Conservation (phyloP, 2,329 filamentous ascomycete genomes). For the Colletotrichum caudatum region DNA sequence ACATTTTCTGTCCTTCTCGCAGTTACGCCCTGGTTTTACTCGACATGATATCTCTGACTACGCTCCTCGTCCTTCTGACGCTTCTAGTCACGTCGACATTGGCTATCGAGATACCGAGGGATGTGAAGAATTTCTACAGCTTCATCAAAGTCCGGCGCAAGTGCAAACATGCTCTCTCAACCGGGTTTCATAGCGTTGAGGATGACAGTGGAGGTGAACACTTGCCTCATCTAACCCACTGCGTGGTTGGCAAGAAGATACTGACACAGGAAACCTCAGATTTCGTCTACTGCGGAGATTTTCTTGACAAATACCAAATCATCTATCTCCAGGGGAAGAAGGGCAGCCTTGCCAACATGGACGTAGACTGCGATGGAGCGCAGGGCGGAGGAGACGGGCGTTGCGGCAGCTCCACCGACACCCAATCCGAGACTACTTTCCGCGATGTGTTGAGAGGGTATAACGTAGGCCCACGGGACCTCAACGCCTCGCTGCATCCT, state of each 20-base stretch:
- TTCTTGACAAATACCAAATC: slow-evolving; percentile 53
- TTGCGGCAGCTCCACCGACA: slow-evolving; percentile 59
- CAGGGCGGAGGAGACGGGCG: slow-evolving; percentile 58
- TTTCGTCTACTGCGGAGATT: slow-evolving; percentile 62
- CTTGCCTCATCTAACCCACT: slow-evolving; percentile 16
- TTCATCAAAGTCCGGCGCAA: slow-evolving; percentile 52
- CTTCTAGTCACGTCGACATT: background rate
- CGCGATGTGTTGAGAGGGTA: slow-evolving; percentile 53
- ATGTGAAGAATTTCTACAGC: slow-evolving; percentile 57
- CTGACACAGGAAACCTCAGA: slow-evolving; percentile 42
- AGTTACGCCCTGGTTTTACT: background rate
- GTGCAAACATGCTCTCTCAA: slow-evolving; percentile 54
- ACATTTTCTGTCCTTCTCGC: slow-evolving; percentile 10
- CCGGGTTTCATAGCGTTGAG: slow-evolving; percentile 56
- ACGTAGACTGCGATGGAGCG: slow-evolving; percentile 69
- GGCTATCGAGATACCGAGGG: slow-evolving; percentile 55
- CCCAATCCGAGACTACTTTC: slow-evolving; percentile 63
- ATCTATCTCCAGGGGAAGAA: slow-evolving; percentile 62
- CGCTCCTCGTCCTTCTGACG: background rate
- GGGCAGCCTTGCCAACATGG: slow-evolving; percentile 64
- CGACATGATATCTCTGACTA: slow-evolving; percentile 7
- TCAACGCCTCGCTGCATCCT: slow-evolving; percentile 59
- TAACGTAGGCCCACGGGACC: slow-evolving; percentile 51
- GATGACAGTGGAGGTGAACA: slow-evolving; percentile 53
- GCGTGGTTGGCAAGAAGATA: background rate